phyloP scores from a whole-genome alignment of 2,329 filamentous ascomycete species.

The Pezizomycotina sp. region DNA sequence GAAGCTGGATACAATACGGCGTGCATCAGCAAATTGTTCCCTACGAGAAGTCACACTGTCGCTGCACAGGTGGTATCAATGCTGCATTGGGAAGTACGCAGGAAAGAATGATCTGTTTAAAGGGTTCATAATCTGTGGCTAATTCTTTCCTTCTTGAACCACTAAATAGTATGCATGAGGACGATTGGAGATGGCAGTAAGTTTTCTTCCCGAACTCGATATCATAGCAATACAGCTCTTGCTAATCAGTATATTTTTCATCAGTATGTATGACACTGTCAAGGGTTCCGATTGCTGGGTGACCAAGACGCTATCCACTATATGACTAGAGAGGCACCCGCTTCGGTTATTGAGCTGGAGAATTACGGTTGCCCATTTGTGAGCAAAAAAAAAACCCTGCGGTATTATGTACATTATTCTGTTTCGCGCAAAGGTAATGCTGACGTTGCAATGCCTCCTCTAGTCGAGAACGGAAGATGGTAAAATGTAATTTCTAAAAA shows the following conservation, averaged over 20 bases:
- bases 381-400: too few species aligned
- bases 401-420: too few species aligned
- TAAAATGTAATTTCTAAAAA: constrained; percentile 50
- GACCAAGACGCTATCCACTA: constrained; percentile 97
- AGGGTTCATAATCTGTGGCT: background rate
- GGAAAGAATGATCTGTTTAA: constrained; percentile 22
- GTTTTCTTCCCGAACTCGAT: constrained; percentile 1
- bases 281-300: constrained; percentile 94
- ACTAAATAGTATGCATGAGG: constrained; percentile 60
- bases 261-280: constrained; percentile 84
- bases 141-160: background rate
- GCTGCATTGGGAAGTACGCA: constrained; percentile 57
- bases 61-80: constrained; percentile 71
- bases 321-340: constrained; percentile 89
- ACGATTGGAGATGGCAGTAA: constrained; percentile 88
- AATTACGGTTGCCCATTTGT: constrained; percentile 89
- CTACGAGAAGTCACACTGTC: constrained; percentile 70
- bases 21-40: constrained; percentile 74
- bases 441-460: too few species aligned
- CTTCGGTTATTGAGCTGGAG: constrained; percentile 84
- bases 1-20: constrained; percentile 82
- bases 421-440: background rate
- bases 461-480: constrained; percentile 84
- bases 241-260: constrained; percentile 4
- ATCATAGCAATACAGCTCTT: background rate